Base-by-base conservation (phyloP, 495 filamentous ascomycete species). In the Schizothecium vesticola region DNA sequence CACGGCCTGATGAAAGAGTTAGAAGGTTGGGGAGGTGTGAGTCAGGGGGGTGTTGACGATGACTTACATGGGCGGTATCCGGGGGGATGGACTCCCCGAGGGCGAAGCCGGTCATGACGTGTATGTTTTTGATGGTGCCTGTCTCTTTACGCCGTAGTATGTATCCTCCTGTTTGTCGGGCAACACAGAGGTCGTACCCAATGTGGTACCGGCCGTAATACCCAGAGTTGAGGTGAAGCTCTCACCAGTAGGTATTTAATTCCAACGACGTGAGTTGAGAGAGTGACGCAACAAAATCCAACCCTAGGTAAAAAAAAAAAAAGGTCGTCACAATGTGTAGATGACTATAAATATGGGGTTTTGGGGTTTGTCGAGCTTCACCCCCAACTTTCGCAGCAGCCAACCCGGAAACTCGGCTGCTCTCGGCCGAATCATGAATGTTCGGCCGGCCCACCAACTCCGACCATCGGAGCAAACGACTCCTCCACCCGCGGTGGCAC, bases 1-100 rank as follows among this genome's bases (percentile, higher is more conserved):
- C 68, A 98, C 92, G 60, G 95, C 96, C 94, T 98, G 56, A 64
- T 51, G 28, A 28, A 64, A 21, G 24, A 8, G 56, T 31, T n/a
- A 69, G 66, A 59, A 43, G 26, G 26, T 51, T 3, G 51, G 62
- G 23, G 28, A 22, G 62, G 22, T 56, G n/a, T 59, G 59, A 21
- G 51, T 12, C 60, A 61, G 26, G 29, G 26, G 67, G 26, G 13
- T 59, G 24, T 25, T 24, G 23, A 33, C 1, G 51, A 57, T 23
- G 56, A 76, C 86, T 80, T 77, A 89, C 87, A 76, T 89, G 87
- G 29, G 83, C 82, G 63, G 87, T 88, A 58, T 88, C 81, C 56
- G 85, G 81, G 12, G 87, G 87, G 66, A 89, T 88, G 13, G 87
- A 85, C 66, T 84, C 83, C 64, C 87, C 87, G 55, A 88, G 66